Base-by-base conservation (phyloP, 257 asterid species). In the Mitragyna speciosa region DNA sequence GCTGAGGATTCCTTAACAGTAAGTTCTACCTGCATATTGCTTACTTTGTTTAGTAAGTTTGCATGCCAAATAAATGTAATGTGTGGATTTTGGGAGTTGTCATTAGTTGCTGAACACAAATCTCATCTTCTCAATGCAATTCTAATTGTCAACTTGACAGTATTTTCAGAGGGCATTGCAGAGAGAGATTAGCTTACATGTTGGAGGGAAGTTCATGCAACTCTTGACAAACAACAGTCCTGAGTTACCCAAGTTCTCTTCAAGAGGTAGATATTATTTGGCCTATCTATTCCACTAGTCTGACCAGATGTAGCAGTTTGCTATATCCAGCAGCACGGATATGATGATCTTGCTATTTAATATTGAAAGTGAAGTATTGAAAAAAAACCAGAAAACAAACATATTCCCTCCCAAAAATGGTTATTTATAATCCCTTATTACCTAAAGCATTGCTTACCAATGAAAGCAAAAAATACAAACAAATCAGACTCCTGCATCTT, bases 131-230 rank as follows among this genome's bases (percentile, higher is more conserved):
- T 9, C 6, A 45, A 33, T 45, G 12, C 59, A 49, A 58, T 51
- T 65, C 45, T 76, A 66, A 70, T 56, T 64, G 66, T 64, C 72
- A 77, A 22, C 81, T 43, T 45, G 33, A 28, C 72, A 76, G 84
- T 52, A 80, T 85, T 81, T 87, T 45, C 49, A 45, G 49, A 45
- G 49, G 49, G 83, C 85, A 72, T 47, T 92, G 82, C 97, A 88
- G 84, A 88, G 90, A 92, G 97, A 89, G 80, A 85, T 92, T 82
- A 86, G 90, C 87, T 91, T 88, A 45, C 91, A 86, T 76, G 74
- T 88, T 48, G 98, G 96, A 76, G 96, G 93, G 72, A 95, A 89
- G 76, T 80, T 92, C 83, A 91, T 88, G 93, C 97, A 93, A 91
- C 90, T 93, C 78, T 77, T 95, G 79, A 86, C 88, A 94, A 90